phyloP scores from a whole-genome alignment of 2,329 filamentous ascomycete genomes.

The Penicillium aurantiogriseum region DNA sequence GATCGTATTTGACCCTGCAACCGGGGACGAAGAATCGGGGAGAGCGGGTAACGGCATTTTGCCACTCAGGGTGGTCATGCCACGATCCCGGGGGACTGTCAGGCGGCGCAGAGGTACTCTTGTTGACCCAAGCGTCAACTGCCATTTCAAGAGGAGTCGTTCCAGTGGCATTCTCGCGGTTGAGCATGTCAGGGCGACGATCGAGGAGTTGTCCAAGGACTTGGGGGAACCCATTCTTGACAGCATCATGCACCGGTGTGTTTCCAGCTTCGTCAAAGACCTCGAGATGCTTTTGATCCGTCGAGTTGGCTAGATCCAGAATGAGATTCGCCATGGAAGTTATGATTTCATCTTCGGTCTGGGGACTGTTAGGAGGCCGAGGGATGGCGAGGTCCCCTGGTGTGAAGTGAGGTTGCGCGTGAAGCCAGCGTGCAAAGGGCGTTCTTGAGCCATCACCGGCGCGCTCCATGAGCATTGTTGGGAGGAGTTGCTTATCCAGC shows the following conservation, averaged over 20 bases:
- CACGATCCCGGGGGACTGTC: not conserved
- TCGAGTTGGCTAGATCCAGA: slow-evolving; percentile 56
- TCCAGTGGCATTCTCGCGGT: slow-evolving; percentile 73
- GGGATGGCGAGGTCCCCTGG: not conserved
- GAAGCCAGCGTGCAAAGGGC: slow-evolving; percentile 60
- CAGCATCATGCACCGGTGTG: slow-evolving; percentile 41
- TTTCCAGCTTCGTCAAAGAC: slow-evolving; percentile 47
- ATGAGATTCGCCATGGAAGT: slow-evolving; percentile 51
- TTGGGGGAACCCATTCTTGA: slow-evolving; percentile 51
- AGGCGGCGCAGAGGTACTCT: slow-evolving; percentile 16
- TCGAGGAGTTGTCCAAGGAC: slow-evolving; percentile 55
- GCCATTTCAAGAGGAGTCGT: slow-evolving; percentile 64
- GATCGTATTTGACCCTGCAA: not conserved
- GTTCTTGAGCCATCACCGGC: slow-evolving; percentile 31
- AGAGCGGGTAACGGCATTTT: not conserved
- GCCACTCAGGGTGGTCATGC: not conserved
- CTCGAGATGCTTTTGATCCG: slow-evolving; percentile 45
- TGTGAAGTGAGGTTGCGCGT: not conserved
- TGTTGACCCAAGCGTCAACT: slow-evolving; percentile 28
- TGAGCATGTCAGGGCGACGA: slow-evolving; percentile 58
- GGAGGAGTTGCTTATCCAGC: slow-evolving; percentile 52
- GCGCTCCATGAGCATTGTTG: slow-evolving; percentile 34
- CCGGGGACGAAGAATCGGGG: slow-evolving; percentile 13
- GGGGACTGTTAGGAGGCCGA: slow-evolving; percentile 2
- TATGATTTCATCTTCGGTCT: slow-evolving; percentile 19